Conservation (phyloP, 345 rosid species). For the Brassica rapa region DNA sequence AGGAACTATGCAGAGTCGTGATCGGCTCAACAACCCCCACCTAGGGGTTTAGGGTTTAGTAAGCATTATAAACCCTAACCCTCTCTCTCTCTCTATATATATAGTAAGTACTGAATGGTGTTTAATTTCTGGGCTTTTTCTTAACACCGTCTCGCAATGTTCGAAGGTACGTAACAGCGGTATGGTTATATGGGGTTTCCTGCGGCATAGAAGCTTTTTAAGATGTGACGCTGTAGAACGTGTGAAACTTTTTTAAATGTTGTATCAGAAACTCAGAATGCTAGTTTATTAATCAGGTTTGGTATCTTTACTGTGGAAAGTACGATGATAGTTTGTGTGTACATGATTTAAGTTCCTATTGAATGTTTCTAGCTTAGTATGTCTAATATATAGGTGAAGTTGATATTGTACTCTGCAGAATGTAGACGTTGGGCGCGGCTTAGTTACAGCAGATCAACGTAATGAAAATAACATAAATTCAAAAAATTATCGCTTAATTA, state of each 20-base stretch:
- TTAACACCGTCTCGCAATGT: not conserved
- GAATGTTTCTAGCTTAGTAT: not conserved
- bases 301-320: not conserved
- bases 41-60: slow-evolving; percentile 30
- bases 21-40: slow-evolving; percentile 25
- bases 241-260: not conserved
- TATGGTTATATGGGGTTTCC: slow-evolving; percentile 14
- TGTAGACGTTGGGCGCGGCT: not conserved
- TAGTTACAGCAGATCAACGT: not conserved
- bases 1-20: slow-evolving; percentile 61
- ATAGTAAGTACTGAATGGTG: slow-evolving; percentile 26
- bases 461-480: not conserved
- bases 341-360: not conserved
- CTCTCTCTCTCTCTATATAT: not conserved
- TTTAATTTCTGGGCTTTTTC: slow-evolving; percentile 12
- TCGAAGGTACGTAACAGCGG: not conserved
- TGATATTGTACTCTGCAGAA: not conserved
- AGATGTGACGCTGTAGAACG: slow-evolving; percentile 16
- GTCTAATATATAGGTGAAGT: not conserved
- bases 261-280: not conserved
- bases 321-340: not conserved
- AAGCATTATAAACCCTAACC: slow-evolving; percentile 22
- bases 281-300: slow-evolving; percentile 21
- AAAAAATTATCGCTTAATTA: not conserved
- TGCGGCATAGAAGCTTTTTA: slow-evolving; percentile 15